Conservation (phyloP, 2,329 filamentous ascomycete genomes). For the Alternaria gaisen region DNA sequence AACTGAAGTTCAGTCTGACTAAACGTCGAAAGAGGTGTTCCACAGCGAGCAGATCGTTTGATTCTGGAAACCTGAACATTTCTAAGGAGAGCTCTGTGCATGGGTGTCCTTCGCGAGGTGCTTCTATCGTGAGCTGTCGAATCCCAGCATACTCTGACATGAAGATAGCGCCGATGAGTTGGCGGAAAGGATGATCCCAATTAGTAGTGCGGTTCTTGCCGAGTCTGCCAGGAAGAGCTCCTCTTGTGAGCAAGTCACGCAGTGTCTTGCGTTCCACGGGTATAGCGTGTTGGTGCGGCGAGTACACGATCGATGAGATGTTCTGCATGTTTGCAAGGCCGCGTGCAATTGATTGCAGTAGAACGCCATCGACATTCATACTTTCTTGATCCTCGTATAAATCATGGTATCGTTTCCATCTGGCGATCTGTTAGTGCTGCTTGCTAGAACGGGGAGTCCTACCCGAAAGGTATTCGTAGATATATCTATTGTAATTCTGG, state of each 20-base stretch:
- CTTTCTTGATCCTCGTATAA: slow-evolving; percentile 41
- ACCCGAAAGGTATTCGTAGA: too few relatives aligned
- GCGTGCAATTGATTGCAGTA: slow-evolving; percentile 34
- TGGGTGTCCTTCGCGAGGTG: background rate
- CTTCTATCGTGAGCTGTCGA: slow-evolving; percentile 27
- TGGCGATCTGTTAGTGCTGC: slow-evolving; percentile 13
- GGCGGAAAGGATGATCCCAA: slow-evolving; percentile 35
- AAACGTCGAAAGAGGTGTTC: slow-evolving; percentile 33
- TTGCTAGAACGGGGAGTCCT: background rate
- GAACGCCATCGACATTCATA: slow-evolving; percentile 30
- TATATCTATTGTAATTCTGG: too few relatives aligned
- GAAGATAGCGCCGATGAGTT: slow-evolving; percentile 39
- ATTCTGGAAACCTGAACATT: slow-evolving; percentile 29
- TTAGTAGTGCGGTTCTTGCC: background rate
- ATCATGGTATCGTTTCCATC: slow-evolving; percentile 36
- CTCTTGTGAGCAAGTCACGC: slow-evolving; percentile 33
- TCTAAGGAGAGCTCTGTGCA: slow-evolving; percentile 26
- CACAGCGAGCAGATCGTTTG: slow-evolving; percentile 28
- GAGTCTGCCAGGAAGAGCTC: background rate
- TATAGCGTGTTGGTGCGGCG: slow-evolving; percentile 30
- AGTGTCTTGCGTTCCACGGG: slow-evolving; percentile 30
- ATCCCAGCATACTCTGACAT: slow-evolving; percentile 31
- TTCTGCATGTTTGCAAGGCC: slow-evolving; percentile 37
- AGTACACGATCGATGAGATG: slow-evolving; percentile 38
- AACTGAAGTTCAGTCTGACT: slow-evolving; percentile 26